Percentiles rank a stretch among this genome's conserved stretches.
Conservation (phyloP, 192 early-diverging fungal genomes). For the Piromyces sp. region DNA sequence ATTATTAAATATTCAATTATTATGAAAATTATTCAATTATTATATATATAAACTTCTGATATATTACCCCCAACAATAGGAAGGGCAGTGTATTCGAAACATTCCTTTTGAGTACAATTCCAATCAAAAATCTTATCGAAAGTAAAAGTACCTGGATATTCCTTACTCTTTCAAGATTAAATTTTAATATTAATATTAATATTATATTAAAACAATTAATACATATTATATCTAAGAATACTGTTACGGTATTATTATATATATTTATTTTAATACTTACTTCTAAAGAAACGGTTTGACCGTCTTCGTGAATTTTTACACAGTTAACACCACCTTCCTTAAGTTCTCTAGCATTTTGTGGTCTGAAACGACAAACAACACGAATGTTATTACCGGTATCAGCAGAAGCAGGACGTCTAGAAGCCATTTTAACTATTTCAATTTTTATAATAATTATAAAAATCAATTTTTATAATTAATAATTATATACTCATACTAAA, state of each 20-base stretch:
- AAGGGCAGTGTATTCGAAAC: slow-evolving; percentile 82
- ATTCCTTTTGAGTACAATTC: slow-evolving; percentile 59
- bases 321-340: slow-evolving; percentile 78
- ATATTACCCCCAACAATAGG: slow-evolving; percentile 85
- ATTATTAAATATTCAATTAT: neutral
- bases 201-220: too few species aligned
- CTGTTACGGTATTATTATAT: too few species aligned
- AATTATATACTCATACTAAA: too few species aligned
- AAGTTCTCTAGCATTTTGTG: slow-evolving; percentile 82
- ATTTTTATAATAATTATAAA: too few species aligned
- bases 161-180: slow-evolving; percentile 23
- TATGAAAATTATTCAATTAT: too few species aligned
- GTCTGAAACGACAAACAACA: slow-evolving; percentile 93
- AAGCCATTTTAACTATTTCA: neutral
- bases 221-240: too few species aligned
- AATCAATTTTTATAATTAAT: too few species aligned
- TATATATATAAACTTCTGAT: too few species aligned
- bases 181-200: too few species aligned
- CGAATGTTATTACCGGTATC: slow-evolving; percentile 61
- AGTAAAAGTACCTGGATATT: slow-evolving; percentile 55
- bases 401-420: neutral
- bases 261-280: too few species aligned
- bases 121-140: slow-evolving; percentile 87
- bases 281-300: slow-evolving; percentile 45
- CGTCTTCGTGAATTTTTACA: slow-evolving; percentile 57